A percentile compares a stretch with the other conserved stretches of the same genome.
These are phyloP conservation scores for Ustilago sp. DNA, from an alignment of 1,284 basidiomycete genomes.

Conservation along the genomic window DNA sequence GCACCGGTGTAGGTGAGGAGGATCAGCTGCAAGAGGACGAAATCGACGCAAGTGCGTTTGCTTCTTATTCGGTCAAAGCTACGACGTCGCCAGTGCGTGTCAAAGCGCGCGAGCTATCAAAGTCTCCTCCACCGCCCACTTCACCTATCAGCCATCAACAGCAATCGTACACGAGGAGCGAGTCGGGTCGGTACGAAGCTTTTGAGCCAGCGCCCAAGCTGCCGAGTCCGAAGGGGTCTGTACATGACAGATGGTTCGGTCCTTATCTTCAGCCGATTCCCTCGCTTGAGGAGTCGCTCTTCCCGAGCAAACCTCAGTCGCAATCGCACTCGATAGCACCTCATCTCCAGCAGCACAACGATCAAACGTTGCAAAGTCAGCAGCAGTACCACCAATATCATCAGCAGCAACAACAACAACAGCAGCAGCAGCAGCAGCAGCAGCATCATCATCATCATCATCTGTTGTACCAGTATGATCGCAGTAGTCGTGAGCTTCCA, in stretches of 20 bases:
- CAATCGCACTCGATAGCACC: constrained; percentile 11
- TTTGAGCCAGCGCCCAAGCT: constrained; percentile 31
- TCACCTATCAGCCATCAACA: constrained; percentile 19
- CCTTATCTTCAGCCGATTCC: constrained; percentile 45
- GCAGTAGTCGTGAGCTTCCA: constrained; percentile 30
- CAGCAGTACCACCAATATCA: constrained; percentile 7
- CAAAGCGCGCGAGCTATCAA: constrained; percentile 23
- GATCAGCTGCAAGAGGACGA: constrained; percentile 47
- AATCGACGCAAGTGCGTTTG: constrained; percentile 8
- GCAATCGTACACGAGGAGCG: constrained; percentile 16
- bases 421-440: neutral
- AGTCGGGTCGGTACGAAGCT: constrained; percentile 17
- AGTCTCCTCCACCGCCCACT: constrained; percentile 21
- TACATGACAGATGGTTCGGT: constrained; percentile 49
- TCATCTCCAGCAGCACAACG: constrained; percentile 10
- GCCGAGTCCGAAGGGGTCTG: constrained; percentile 41
- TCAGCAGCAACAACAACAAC: constrained; percentile 7
- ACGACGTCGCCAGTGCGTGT: constrained; percentile 16
- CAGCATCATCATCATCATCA: neutral
- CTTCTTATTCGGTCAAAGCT: constrained; percentile 6
- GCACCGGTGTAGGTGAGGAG: constrained; percentile 36
- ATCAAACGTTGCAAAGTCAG: constrained; percentile 6
- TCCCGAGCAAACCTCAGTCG: constrained; percentile 24
- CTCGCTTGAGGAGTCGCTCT: constrained; percentile 33
- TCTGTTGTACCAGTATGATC: constrained; percentile 21